Conservation (phyloP, 2,329 filamentous ascomycete genomes). For the Alternaria sp. region DNA sequence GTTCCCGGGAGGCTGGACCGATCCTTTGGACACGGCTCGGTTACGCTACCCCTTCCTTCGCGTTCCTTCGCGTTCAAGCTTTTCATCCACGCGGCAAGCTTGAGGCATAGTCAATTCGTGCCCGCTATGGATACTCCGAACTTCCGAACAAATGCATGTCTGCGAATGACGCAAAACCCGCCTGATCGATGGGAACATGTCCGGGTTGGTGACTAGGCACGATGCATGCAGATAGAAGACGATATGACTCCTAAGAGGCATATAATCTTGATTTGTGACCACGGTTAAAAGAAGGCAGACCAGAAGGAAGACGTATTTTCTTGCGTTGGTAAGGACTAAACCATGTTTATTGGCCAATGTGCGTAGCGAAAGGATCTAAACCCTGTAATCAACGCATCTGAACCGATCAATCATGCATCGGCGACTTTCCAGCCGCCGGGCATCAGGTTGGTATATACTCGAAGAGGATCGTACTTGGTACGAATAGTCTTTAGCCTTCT, state of each 20-base stretch:
- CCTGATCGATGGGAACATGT: not conserved
- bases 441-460: constrained; percentile 36
- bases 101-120: not conserved
- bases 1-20: not conserved
- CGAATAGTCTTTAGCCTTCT: constrained; percentile 38
- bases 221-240: not conserved
- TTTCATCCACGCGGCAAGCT: not conserved
- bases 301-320: not conserved
- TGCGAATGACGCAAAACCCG: not conserved
- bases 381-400: rapidly evolving
- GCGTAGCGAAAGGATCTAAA: not conserved
- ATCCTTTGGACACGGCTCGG: not conserved
- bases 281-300: too few species aligned
- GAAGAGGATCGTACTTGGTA: constrained; percentile 41
- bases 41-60: not conserved
- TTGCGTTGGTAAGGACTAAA: not conserved
- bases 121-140: not conserved
- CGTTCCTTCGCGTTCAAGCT: not conserved
- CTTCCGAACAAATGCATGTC: not conserved
- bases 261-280: not conserved
- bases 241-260: rapidly evolving
- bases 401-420: not conserved
- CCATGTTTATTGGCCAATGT: not conserved
- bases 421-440: constrained; percentile 34
- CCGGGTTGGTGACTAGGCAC: rapidly evolving